Conservation (phyloP, 495 filamentous ascomycete species). For the Penicillium nucicola region DNA sequence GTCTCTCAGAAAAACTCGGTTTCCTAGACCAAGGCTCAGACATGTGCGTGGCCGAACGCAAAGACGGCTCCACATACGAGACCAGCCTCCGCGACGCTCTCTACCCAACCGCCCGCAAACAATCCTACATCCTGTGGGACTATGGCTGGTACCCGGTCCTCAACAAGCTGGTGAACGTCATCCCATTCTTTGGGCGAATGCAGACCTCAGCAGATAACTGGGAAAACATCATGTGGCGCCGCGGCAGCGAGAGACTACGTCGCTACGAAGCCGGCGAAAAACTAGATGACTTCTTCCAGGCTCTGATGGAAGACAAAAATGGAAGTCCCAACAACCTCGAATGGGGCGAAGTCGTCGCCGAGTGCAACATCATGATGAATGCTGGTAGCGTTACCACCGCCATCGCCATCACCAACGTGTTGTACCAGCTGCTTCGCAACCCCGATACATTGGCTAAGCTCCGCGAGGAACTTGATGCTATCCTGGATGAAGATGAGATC, state of each 20-base stretch:
- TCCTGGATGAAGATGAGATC: slow-evolving; percentile 33
- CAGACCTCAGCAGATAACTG: slow-evolving; percentile 20
- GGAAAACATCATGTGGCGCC: slow-evolving; percentile 43
- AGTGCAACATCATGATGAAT: slow-evolving; percentile 44
- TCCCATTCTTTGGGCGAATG: slow-evolving; percentile 33
- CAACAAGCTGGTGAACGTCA: slow-evolving; percentile 28
- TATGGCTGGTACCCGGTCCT: slow-evolving; percentile 42
- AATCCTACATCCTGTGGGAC: slow-evolving; percentile 44
- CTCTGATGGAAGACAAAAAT: slow-evolving; percentile 54
- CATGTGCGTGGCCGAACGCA: slow-evolving; percentile 31
- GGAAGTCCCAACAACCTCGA: slow-evolving; percentile 36
- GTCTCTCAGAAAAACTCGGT: slow-evolving; percentile 48
- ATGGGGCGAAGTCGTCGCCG: slow-evolving; percentile 31
- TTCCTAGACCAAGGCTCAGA: slow-evolving; percentile 49
- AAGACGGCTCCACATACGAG: slow-evolving; percentile 40
- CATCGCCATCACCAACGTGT: slow-evolving; percentile 44
- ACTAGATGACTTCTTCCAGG: slow-evolving; percentile 55
- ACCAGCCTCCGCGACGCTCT: slow-evolving; percentile 44
- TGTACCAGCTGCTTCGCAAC: slow-evolving; percentile 57
- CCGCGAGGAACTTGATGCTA: slow-evolving; percentile 53
- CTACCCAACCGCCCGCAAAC: slow-evolving; percentile 42
- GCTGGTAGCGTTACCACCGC: slow-evolving; percentile 57
- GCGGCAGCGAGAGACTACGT: slow-evolving; percentile 30
- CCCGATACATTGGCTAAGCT: slow-evolving; percentile 49
- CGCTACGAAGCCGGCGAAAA: slow-evolving; percentile 50